Evolutionary conservation across 176 grass and related monocot species (phyloP), one percentile per base, ranked within the genome.

Genomic region (Cenchrus americanus): DNA sequence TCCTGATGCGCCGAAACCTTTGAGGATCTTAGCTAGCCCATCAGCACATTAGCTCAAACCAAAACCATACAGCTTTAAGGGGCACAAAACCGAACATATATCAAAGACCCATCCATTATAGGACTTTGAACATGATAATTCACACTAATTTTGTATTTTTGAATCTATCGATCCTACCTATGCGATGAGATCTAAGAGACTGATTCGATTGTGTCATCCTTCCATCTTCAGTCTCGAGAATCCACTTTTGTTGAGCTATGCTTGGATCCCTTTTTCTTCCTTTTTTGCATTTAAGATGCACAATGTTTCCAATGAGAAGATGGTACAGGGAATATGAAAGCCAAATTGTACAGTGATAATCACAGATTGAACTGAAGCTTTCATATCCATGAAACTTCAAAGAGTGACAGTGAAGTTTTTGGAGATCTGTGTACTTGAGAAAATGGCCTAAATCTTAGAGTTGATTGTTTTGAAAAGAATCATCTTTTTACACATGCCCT

Each of bases 11-110:
- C 83, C 26, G 15, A 61, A 73, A 79, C 84, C 50, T 61, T 73
- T 26, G 66, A 82, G 73, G 60, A 79, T 68, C 79, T 86, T 86
- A 73, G 73, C 34, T 37, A 66, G 17, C 60, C 10, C 70, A 81
- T 76, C 44, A 76, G 22, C 24, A 30, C 15, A 54, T 42, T 23
- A 77, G 73, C 73, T 66, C 21, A 78, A 86, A 90, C 79, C 58
- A 49, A 78, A 77, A 86, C 14, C 24, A 65, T 49, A 43, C 23
- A 77, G 79, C 52, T 66, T 58, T 32, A 72, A 37, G n/a, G 21
- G n/a, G 58, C 58, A 23, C 15, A 10, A 66, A 77, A 86, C 59
- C 66, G 78, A 43, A 66, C 27, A 90, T 78, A 83, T 78, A 83
- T 79, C 68, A 87, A 64, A 71, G 8, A 54, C 48, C 12, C 27